Evolutionary conservation across 768 basidiomycete genomes (phyloP).

Genomic region (Naganishia randhawae): DNA sequence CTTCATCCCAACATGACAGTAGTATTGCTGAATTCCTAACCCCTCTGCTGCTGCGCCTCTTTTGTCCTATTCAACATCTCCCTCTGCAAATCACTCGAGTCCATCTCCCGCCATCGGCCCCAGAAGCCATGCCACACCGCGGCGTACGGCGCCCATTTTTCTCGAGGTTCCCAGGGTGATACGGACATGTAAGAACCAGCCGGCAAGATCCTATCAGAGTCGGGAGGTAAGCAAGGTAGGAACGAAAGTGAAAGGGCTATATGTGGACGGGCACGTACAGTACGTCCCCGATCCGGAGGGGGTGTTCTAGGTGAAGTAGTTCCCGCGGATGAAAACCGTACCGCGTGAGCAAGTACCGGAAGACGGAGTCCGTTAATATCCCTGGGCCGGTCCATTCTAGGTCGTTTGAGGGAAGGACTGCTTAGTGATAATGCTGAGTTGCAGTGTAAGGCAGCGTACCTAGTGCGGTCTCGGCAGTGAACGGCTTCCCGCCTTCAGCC

Average conservation of each 20-base stretch:
- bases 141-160: conserved; percentile 35
- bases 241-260: not conserved
- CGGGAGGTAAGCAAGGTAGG: not conserved
- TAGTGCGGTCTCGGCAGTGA: conserved; percentile 36
- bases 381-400: conserved; percentile 41
- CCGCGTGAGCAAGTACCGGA: conserved; percentile 39
- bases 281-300: conserved; percentile 38
- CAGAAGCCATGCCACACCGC: conserved; percentile 37
- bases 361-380: conserved; percentile 40
- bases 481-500: conserved; percentile 30
- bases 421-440: too few species aligned
- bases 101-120: conserved; percentile 38
- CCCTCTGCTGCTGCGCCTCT: conserved; percentile 27
- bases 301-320: conserved; percentile 36
- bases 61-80: conserved; percentile 35
- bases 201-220: conserved; percentile 26
- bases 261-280: conserved; percentile 25
- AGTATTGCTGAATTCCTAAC: not conserved
- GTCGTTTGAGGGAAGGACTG: too few species aligned
- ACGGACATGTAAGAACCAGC: conserved; percentile 39
- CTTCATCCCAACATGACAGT: not conserved
- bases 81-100: conserved; percentile 34
- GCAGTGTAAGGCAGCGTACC: not conserved
- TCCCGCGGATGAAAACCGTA: conserved; percentile 39
- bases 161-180: conserved; percentile 36